These are phyloP conservation scores for Mucuna pruriens DNA, from an alignment of 306 rosid genomes.

Conservation along the genomic window DNA sequence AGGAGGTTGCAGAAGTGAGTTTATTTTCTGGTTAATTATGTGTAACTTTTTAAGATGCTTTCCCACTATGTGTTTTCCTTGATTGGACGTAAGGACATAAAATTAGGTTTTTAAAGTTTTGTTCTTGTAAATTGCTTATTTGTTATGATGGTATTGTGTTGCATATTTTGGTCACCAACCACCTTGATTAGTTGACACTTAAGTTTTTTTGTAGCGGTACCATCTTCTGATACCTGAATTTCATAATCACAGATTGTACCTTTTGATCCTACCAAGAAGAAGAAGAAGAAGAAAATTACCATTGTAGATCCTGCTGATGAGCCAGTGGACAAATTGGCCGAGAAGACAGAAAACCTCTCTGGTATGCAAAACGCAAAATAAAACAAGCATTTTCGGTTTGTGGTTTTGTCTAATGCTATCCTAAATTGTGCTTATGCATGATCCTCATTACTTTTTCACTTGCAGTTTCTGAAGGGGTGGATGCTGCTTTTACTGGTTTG, in stretches of 20 bases:
- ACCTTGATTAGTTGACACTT: constrained; percentile 3
- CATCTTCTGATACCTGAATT: constrained; percentile 1
- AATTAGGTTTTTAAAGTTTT: neutral
- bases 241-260: constrained; percentile 69
- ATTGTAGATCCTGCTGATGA: constrained; percentile 67
- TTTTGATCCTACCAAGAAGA: constrained; percentile 93
- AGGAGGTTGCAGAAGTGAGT: constrained; percentile 75
- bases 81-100: neutral
- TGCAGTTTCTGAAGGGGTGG: constrained; percentile 89
- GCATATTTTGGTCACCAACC: neutral
- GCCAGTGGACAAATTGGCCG: constrained; percentile 74
- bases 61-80: neutral
- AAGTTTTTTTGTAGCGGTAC: neutral
- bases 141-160: constrained; percentile 4
- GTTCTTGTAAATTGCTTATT: constrained; percentile 1
- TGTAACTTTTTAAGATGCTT: neutral
- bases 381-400: neutral
- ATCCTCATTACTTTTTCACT: constrained; percentile 23
- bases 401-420: constrained; percentile 3
- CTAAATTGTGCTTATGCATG: constrained; percentile 3
- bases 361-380: constrained; percentile 53
- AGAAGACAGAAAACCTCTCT: constrained; percentile 79
- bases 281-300: constrained; percentile 70
- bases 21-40: neutral
- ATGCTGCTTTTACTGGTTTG: constrained; percentile 78